Evolutionary conservation across 345 rosid genomes (phyloP).

Genomic region (Arabidopsis suecica): DNA sequence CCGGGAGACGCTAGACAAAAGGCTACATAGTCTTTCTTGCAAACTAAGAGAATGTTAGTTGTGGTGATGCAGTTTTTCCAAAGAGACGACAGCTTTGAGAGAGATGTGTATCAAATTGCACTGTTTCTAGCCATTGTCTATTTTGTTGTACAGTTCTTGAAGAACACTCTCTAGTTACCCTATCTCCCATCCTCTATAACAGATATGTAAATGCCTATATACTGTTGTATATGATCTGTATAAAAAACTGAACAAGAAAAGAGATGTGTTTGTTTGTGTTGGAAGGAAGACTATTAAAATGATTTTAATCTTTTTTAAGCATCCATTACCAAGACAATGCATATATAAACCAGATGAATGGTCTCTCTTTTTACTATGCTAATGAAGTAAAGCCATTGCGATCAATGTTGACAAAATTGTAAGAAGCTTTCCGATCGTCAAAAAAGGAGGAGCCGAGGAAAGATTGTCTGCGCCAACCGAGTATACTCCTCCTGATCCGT

Average conservation of each 20-base stretch:
- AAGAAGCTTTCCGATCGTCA: slow-evolving; percentile 27
- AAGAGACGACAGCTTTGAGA: slow-evolving; percentile 74
- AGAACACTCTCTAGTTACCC: slow-evolving; percentile 61
- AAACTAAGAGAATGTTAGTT: slow-evolving; percentile 21
- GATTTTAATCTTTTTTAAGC: neutral
- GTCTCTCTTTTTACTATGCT: slow-evolving; percentile 29
- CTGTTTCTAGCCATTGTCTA: slow-evolving; percentile 76
- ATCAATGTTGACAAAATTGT: slow-evolving; percentile 46
- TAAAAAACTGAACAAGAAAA: slow-evolving; percentile 22
- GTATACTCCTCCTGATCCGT: slow-evolving; percentile 51
- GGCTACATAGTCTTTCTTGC: neutral
- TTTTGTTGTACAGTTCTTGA: slow-evolving; percentile 85
- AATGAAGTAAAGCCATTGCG: slow-evolving; percentile 43
- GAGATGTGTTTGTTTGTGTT: neutral
- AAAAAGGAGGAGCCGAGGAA: slow-evolving; percentile 47
- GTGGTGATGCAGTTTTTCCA: slow-evolving; percentile 75
- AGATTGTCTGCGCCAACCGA: slow-evolving; percentile 59
- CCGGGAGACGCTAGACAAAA: neutral
- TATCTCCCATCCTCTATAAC: neutral
- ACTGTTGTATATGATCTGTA: slow-evolving; percentile 28
- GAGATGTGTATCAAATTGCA: slow-evolving; percentile 81
- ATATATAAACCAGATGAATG: neutral
- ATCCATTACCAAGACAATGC: slow-evolving; percentile 21
- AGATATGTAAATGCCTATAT: slow-evolving; percentile 29
- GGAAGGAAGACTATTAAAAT: neutral